Percentiles rank a stretch among this genome's conserved stretches.
Conservation (phyloP, 768 basidiomycete genomes). For the Mycena chlorophos region DNA sequence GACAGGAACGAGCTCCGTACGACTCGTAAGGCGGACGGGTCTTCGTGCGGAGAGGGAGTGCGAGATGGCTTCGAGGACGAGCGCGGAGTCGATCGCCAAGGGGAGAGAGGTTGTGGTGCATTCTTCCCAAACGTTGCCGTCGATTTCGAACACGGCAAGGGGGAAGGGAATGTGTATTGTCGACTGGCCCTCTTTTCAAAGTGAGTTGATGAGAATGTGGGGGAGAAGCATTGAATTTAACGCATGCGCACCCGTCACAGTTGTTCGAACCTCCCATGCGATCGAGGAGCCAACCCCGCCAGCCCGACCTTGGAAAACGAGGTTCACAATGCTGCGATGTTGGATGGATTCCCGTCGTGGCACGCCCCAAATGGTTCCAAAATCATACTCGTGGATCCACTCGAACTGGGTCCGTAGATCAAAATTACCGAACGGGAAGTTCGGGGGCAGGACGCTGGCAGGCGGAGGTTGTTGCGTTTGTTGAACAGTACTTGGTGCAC, state of each 20-base stretch:
- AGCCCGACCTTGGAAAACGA: constrained; percentile 6
- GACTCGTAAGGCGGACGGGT: constrained; percentile 9
- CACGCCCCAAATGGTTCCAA: not conserved
- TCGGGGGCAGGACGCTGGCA: constrained; percentile 4
- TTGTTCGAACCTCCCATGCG: constrained; percentile 5
- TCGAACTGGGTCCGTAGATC: not conserved
- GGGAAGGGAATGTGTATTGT: not conserved
- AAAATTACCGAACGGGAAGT: constrained; percentile 12
- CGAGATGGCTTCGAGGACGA: constrained; percentile 11
- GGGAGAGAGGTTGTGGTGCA: constrained; percentile 3
- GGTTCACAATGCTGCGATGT: constrained; percentile 3
- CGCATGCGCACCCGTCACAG: too few relatives aligned
- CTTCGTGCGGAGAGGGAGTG: constrained; percentile 2
- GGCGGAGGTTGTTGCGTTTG: not conserved
- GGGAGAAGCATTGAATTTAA: not conserved
- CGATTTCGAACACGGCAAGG: constrained; percentile 14
- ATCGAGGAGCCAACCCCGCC: constrained; percentile 6
- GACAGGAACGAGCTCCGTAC: not conserved
- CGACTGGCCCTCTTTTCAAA: not conserved
- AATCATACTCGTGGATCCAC: constrained; percentile 12
- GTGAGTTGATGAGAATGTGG: not conserved
- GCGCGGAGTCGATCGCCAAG: constrained; percentile 8
- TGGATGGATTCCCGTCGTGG: not conserved
- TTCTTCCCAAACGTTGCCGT: not conserved
- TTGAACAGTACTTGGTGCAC: not conserved